Conservation (phyloP, 2,329 filamentous ascomycete genomes). For the Paramyrothecium roridum region DNA sequence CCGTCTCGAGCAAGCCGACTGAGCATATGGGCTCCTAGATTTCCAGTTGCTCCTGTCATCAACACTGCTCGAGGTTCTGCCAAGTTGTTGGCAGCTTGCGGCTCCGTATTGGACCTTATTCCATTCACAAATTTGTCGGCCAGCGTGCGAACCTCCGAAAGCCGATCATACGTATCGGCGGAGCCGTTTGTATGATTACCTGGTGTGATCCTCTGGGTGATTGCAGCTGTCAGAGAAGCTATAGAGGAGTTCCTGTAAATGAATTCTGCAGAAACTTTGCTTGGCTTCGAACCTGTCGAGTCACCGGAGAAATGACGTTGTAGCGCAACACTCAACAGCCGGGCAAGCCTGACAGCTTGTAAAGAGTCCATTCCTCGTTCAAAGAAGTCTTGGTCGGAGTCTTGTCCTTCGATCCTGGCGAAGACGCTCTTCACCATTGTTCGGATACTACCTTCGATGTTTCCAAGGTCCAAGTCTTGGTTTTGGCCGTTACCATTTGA, state of each 20-base stretch:
- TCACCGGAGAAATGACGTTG: not conserved
- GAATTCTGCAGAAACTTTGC: slow-evolving; percentile 9
- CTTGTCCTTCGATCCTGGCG: not conserved
- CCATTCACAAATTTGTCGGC: not conserved
- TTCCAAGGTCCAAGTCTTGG: not conserved
- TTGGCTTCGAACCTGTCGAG: not conserved
- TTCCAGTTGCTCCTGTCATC: slow-evolving; percentile 16
- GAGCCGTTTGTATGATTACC: not conserved
- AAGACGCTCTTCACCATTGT: slow-evolving; percentile 7
- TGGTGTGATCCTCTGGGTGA: not conserved
- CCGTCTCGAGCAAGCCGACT: slow-evolving; percentile 4
- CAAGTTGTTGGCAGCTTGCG: not conserved
- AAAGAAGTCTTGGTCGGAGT: slow-evolving; percentile 19
- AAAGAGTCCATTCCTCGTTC: slow-evolving; percentile 25
- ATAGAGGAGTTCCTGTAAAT: slow-evolving; percentile 7
- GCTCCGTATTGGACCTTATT: slow-evolving; percentile 1
- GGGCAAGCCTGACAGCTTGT: slow-evolving; percentile 17
- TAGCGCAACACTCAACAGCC: slow-evolving; percentile 7
- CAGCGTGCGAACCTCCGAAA: not conserved
- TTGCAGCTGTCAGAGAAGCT: not conserved
- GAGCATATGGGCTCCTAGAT: slow-evolving; percentile 14
- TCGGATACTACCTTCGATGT: slow-evolving; percentile 9
- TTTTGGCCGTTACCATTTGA: not conserved
- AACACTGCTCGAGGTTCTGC: slow-evolving; percentile 7
- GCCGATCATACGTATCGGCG: not conserved